Conservation (phyloP, 2,329 filamentous ascomycete species). For the Didymella lethalis region DNA sequence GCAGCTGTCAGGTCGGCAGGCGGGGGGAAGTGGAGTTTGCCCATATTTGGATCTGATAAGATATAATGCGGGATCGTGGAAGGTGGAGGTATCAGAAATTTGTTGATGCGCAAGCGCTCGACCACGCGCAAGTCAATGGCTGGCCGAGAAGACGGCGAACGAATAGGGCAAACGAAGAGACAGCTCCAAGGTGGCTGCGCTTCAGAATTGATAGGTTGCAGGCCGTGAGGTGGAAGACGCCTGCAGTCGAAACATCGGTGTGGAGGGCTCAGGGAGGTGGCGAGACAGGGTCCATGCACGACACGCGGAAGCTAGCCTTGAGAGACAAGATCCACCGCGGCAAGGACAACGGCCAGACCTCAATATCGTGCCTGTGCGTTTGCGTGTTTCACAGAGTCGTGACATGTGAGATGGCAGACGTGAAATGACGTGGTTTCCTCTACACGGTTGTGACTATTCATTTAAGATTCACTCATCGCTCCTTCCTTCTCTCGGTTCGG, state of each 20-base stretch:
- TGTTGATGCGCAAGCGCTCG: background rate
- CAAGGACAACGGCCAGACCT: constrained; percentile 2
- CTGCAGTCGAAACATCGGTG: constrained; percentile 15
- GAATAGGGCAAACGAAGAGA: background rate
- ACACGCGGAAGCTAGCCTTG: constrained; percentile 13
- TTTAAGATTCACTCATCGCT: background rate
- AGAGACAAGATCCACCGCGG: background rate
- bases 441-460: background rate
- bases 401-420: background rate
- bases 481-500: background rate
- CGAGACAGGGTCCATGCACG: constrained; percentile 22
- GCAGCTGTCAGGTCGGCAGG: constrained; percentile 43
- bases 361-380: background rate
- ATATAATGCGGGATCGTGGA: background rate
- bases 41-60: constrained; percentile 30
- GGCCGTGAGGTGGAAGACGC: constrained; percentile 10
- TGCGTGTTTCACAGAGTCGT: background rate
- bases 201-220: background rate
- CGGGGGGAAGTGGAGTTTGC: constrained; percentile 41
- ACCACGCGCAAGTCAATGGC: constrained; percentile 19
- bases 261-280: constrained; percentile 20
- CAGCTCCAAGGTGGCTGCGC: background rate
- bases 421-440: background rate
- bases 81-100: constrained; percentile 3
- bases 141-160: background rate